Conservation (phyloP, 192 early-diverging fungal genomes). For the Podila epigama region DNA sequence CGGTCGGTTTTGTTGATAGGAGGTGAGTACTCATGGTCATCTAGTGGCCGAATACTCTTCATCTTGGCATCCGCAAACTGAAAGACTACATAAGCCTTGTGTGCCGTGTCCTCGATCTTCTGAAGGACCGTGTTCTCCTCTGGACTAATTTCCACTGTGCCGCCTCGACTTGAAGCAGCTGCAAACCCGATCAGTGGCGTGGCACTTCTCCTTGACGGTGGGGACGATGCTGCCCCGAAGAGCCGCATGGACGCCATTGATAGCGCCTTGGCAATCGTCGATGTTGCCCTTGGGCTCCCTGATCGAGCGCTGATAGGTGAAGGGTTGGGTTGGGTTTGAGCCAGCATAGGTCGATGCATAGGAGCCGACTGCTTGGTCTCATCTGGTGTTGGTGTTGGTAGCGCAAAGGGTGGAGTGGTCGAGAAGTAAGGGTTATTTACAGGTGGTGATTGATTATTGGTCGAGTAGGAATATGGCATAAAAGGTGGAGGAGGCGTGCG, state of each 20-base stretch:
- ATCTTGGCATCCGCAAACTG: constrained; percentile 68
- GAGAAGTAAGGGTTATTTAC: constrained; percentile 30
- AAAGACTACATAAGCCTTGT: constrained; percentile 74
- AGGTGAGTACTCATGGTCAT: constrained; percentile 22
- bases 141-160: constrained; percentile 2
- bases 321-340: constrained; percentile 19
- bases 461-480: constrained; percentile 18
- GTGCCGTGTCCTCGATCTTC: constrained; percentile 72
- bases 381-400: constrained; percentile 28
- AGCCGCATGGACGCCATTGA: constrained; percentile 60
- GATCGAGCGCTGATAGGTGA: constrained; percentile 33
- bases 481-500: constrained; percentile 34
- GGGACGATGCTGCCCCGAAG: constrained; percentile 61
- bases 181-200: constrained; percentile 30
- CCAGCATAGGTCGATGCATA: constrained; percentile 14
- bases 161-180: constrained; percentile 9
- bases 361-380: constrained; percentile 16
- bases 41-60: constrained; percentile 58
- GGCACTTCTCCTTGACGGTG: constrained; percentile 51
- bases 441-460: constrained; percentile 21
- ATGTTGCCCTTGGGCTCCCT: constrained; percentile 45
- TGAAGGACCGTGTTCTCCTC: constrained; percentile 63
- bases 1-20: constrained; percentile 13
- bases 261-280: constrained; percentile 61
- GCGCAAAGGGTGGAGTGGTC: constrained; percentile 53